These are phyloP conservation scores for Gynochthodes officinalis DNA, from an alignment of 257 asterid genomes.

Conservation along the genomic window DNA sequence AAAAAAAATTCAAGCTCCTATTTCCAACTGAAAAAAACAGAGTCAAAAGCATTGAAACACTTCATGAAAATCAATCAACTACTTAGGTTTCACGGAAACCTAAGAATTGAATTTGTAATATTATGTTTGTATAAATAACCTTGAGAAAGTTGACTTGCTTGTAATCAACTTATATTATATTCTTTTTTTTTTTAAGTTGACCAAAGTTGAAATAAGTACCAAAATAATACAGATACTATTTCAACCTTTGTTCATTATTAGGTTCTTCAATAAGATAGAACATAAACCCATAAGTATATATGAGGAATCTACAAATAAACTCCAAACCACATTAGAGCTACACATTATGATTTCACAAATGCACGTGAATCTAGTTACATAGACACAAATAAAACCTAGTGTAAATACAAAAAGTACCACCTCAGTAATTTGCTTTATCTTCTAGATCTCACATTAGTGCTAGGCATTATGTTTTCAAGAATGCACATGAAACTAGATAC, in stretches of 20 bases:
- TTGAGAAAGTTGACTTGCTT: not conserved
- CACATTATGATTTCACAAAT: not conserved
- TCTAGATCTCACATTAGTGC: not conserved
- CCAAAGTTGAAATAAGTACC: not conserved
- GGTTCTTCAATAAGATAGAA: not conserved
- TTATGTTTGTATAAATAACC: not conserved
- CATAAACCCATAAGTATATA: not conserved
- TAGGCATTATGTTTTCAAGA: not conserved
- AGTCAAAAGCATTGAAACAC: not conserved
- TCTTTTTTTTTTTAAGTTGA: not conserved
- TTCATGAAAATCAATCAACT: not conserved
- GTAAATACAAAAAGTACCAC: conserved; percentile 59
- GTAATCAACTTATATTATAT: too few relatives aligned
- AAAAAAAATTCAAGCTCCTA: not conserved
- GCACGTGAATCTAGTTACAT: not conserved
- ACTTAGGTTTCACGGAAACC: too few relatives aligned
- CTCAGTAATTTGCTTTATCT: conserved; percentile 42
- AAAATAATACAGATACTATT: not conserved
- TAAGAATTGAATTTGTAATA: too few relatives aligned
- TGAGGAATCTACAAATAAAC: not conserved
- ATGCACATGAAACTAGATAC: not conserved
- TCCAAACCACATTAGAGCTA: conserved; percentile 1
- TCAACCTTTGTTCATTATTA: not conserved
- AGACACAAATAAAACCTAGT: too few relatives aligned
- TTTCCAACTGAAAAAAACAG: not conserved